Percentiles rank a stretch among this genome's conserved stretches.
Conservation (phyloP, 2,329 filamentous ascomycete genomes). For the Epicoccum nigrum region DNA sequence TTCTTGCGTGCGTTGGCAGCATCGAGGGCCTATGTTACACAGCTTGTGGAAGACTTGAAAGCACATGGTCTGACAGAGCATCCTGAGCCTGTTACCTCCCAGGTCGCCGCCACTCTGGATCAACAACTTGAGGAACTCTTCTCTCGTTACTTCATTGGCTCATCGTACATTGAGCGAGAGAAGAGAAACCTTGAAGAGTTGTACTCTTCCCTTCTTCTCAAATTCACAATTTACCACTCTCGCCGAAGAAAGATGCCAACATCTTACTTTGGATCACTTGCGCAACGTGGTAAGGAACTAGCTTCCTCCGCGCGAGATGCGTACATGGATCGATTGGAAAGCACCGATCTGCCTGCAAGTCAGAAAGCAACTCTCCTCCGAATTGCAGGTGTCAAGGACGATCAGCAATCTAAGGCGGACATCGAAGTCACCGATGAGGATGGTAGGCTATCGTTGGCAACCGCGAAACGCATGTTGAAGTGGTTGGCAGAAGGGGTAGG, state of each 20-base stretch:
- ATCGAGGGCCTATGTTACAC: slow-evolving; percentile 85
- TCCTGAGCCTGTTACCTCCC: slow-evolving; percentile 85
- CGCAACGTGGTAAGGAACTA: slow-evolving; percentile 87
- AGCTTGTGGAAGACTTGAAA: slow-evolving; percentile 90
- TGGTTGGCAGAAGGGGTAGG: slow-evolving; percentile 97
- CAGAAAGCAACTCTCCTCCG: slow-evolving; percentile 90
- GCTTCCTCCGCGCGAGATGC: slow-evolving; percentile 87
- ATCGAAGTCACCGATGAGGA: slow-evolving; percentile 92
- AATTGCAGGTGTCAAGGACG: slow-evolving; percentile 80
- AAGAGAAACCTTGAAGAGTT: slow-evolving; percentile 75
- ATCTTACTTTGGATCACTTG: slow-evolving; percentile 89
- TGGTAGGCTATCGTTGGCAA: slow-evolving; percentile 78
- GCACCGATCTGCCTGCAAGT: slow-evolving; percentile 82
- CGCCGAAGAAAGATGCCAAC: slow-evolving; percentile 85
- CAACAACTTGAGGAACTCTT: slow-evolving; percentile 70
- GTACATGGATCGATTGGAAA: slow-evolving; percentile 87
- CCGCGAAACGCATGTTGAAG: slow-evolving; percentile 96
- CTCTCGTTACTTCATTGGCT: slow-evolving; percentile 69
- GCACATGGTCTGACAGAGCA: slow-evolving; percentile 93
- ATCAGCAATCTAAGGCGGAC: slow-evolving; percentile 78
- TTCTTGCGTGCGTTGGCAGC: slow-evolving; percentile 91
- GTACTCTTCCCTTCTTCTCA: slow-evolving; percentile 92
- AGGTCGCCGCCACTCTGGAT: slow-evolving; percentile 76
- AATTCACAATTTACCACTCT: slow-evolving; percentile 94
- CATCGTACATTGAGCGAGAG: slow-evolving; percentile 69